Percentiles rank a stretch among this genome's conserved stretches.
These are phyloP conservation scores for Claviceps sp. DNA, from an alignment of 2,329 filamentous ascomycete genomes.

Conservation along the genomic window DNA sequence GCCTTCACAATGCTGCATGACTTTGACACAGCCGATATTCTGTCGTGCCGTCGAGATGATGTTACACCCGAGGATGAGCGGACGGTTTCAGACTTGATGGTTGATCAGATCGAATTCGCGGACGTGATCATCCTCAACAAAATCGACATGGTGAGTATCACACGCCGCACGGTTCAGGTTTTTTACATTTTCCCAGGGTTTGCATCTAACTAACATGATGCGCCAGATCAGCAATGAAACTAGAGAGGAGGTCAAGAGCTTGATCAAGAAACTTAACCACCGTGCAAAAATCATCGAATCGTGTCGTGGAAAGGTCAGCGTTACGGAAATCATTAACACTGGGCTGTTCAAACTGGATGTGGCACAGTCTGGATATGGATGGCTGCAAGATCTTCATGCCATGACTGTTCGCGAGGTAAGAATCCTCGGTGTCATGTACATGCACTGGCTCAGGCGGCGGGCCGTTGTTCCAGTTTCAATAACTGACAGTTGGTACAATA, in stretches of 20 bases:
- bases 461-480: neutral
- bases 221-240: slow-evolving; percentile 24
- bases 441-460: neutral
- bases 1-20: slow-evolving; percentile 60
- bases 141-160: slow-evolving; percentile 42
- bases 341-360: slow-evolving; percentile 50
- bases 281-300: slow-evolving; percentile 50
- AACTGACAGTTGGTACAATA: neutral
- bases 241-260: slow-evolving; percentile 31
- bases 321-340: slow-evolving; percentile 52
- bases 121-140: slow-evolving; percentile 64
- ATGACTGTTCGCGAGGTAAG: slow-evolving; percentile 48
- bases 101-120: slow-evolving; percentile 67
- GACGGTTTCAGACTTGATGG: slow-evolving; percentile 62
- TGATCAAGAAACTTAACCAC: slow-evolving; percentile 52
- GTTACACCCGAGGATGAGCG: slow-evolving; percentile 55
- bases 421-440: neutral
- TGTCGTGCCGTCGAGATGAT: slow-evolving; percentile 50
- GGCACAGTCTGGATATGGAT: slow-evolving; percentile 52
- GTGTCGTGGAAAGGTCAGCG: slow-evolving; percentile 44
- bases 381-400: slow-evolving; percentile 56
- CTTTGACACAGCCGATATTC: slow-evolving; percentile 55
- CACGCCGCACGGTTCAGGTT: neutral
- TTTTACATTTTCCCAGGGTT: neutral
- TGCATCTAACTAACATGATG: neutral